A percentile compares a stretch with the other conserved stretches of the same genome.
Conservation (phyloP, 2,329 filamentous ascomycete genomes). For the Phyllosticta citriasiana region DNA sequence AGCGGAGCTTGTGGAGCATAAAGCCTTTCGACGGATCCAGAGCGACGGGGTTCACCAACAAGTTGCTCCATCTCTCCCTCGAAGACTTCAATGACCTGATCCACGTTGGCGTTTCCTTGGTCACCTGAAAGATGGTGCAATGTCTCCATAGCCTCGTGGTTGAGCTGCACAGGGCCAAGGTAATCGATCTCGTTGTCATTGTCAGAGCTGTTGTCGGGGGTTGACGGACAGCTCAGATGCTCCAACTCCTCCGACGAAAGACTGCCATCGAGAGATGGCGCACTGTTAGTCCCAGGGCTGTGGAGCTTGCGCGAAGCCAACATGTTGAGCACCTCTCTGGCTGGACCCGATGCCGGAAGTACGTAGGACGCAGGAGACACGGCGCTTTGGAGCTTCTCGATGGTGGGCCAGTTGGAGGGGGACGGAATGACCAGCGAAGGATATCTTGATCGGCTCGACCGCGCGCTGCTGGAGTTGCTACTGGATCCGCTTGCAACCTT, state of each 20-base stretch:
- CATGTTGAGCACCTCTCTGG: conserved; percentile 62
- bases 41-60: neutral
- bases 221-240: conserved; percentile 71
- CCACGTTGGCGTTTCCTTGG: conserved; percentile 13
- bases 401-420: conserved; percentile 46
- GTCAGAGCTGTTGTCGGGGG: conserved; percentile 53
- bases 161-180: conserved; percentile 50
- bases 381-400: conserved; percentile 39
- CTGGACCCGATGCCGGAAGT: conserved; percentile 39
- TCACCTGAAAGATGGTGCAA: conserved; percentile 50
- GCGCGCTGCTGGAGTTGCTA: conserved; percentile 19
- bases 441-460: conserved; percentile 38
- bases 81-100: conserved; percentile 32
- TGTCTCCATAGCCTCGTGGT: conserved; percentile 70
- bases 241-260: conserved; percentile 81
- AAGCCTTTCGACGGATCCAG: neutral
- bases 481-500: conserved; percentile 20
- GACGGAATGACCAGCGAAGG: conserved; percentile 51
- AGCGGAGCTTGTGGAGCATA: neutral
- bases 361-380: conserved; percentile 35
- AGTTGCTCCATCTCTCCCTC: conserved; percentile 53
- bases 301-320: conserved; percentile 50
- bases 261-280: conserved; percentile 84
- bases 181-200: conserved; percentile 52
- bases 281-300: conserved; percentile 65